Conservation (phyloP, 805 yeast genomes). For the Metschnikowia henanensis region DNA sequence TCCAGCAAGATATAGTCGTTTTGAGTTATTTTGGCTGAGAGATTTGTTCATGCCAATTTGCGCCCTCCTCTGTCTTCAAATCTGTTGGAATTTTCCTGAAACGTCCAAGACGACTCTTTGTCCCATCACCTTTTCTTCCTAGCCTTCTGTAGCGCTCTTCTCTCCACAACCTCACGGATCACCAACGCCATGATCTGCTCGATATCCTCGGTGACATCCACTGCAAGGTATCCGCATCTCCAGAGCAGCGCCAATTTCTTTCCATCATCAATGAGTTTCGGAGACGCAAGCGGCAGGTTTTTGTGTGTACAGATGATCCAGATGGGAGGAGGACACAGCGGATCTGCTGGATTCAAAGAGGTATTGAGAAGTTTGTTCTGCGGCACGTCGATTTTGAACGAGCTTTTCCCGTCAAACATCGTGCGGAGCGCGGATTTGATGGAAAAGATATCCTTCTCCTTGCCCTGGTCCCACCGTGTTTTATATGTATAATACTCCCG, state of each 20-base stretch:
- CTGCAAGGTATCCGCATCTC: constrained; percentile 63
- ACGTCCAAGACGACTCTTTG: background rate
- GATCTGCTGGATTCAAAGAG: constrained; percentile 35
- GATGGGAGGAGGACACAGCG: constrained; percentile 57
- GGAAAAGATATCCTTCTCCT: constrained; percentile 67
- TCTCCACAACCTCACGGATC: constrained; percentile 60
- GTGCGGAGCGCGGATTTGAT: constrained; percentile 56
- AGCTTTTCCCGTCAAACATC: constrained; percentile 51
- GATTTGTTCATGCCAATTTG: no score
- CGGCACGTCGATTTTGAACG: constrained; percentile 4
- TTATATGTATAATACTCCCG: constrained; percentile 58
- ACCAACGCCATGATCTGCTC: constrained; percentile 59
- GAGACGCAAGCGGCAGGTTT: constrained; percentile 57
- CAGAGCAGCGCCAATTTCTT: constrained; percentile 54
- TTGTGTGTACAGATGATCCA: constrained; percentile 66
- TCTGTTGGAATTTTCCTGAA: no score
- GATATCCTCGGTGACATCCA: constrained; percentile 56
- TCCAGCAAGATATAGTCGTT: no score
- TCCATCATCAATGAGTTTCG: constrained; percentile 59
- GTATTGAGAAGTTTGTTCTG: constrained; percentile 21
- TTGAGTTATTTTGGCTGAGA: no score
- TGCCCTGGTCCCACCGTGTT: constrained; percentile 57
- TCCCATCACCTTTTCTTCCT: constrained; percentile 8
- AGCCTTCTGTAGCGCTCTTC: constrained; percentile 25
- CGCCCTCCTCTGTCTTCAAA: no score